Evolutionary conservation across 257 asterid genomes (phyloP), one percentile per base, ranked within the genome.

Genomic region (Nicotiana paniculata): DNA sequence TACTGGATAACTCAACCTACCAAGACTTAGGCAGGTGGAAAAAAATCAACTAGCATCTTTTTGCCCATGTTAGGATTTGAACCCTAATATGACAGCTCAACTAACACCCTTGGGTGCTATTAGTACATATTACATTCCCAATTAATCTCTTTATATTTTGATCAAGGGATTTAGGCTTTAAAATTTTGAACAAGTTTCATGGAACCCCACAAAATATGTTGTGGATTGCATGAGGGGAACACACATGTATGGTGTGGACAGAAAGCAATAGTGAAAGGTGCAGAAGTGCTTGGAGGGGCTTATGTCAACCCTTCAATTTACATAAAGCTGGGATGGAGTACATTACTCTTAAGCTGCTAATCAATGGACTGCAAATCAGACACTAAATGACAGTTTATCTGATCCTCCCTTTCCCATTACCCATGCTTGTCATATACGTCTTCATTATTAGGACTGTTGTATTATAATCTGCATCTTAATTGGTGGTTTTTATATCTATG

Each of bases 301-400:
- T 95, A 97, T 78, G 28, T 79, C 53, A 81, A 88, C 33, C 93
- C 96, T 54, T 81, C 90, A 0, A 77, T 51, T 46, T 82, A 83
- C 13, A 86, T 95, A 35, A 21, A 95, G 99, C 75, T 93, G 99
- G 99, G 99, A 93, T 55, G 95, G 98, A 1, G 92, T 90, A 39
- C 98, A 95, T 66, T 91, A 90, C 8, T 35, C 92, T 2, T 95
- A 95, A 51, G 93, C 95, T 37, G 95, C 98, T 3, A 95, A 92
- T 62, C 84, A 33, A 0, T 93, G 98, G 98, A 54, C 93, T 16
- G 92, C 94, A 0, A 26, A 68, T 26, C 95, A 84, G 2, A 82
- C 92, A 28, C 3, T 85, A 12, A 85, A 80, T 5, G 95, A 93
- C 67, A 91, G 91, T 2, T 80, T 87, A 0, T 91, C 93, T 9